Evolutionary conservation across 306 rosid species (phyloP), one percentile per base, ranked within the genome.

Genomic region (Prinsepia uniflora): DNA sequence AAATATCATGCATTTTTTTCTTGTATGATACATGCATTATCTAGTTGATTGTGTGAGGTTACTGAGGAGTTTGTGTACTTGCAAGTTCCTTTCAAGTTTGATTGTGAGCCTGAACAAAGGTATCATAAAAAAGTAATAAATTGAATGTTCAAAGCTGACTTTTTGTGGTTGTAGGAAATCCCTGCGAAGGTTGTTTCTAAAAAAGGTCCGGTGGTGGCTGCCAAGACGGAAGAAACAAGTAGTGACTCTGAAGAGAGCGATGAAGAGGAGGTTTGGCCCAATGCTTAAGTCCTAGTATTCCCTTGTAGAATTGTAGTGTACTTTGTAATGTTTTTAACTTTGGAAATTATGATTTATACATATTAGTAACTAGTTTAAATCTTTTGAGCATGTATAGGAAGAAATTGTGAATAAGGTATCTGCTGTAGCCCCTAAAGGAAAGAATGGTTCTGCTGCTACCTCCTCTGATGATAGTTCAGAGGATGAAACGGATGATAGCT

Each of bases 191-290:
- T 36, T 36, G 44, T 54, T 43, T 3, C 42, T 5, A 65, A 69
- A 19, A 67, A 42, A 55, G 63, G 45, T 14, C 52, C 74, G 2
- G 19, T 17, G 13, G 67, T 72, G 40, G 34, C 76, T 62, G 19
- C 52, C 4, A 78, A 78, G 75, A 14, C 44, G 48, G 56, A 20
- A n/a, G 72, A 68, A 8, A 44, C 49, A 30, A 65, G 76, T 19
- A 72, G 77, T n/a, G 65, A 71, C 44, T 73, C 77, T 39, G 85
- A 81, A 24, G 85, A 77, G 3, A 76, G 65, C 14, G 67, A 64
- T 22, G 83, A 71, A 18, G 77, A 71, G 19, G 64, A 65, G 76
- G 72, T 57, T 45, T 67, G 49, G 4, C 43, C 10, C 6, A 2
- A 61, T 36, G 65, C 65, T 61, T 15, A 40, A 60, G 4, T 14